Evolutionary conservation across 1,139 yeast genomes (phyloP).

Genomic region (Debaryomycetaceae sp.): DNA sequence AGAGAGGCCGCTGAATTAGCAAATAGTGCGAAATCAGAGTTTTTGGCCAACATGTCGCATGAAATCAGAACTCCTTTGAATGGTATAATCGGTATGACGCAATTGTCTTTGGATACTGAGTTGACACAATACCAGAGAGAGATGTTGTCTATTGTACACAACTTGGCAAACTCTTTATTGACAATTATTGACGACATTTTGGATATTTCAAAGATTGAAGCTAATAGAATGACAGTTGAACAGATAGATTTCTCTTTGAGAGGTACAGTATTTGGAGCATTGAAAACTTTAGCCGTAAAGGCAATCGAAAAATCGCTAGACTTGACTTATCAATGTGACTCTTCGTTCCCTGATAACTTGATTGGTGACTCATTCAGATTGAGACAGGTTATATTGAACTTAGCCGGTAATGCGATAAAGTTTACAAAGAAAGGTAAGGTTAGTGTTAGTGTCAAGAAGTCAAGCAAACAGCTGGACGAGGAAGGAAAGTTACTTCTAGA

Average conservation of each 20-base stretch:
- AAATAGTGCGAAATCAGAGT: slow-evolving; percentile 86
- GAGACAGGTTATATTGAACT: slow-evolving; percentile 76
- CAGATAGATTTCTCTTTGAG: slow-evolving; percentile 80
- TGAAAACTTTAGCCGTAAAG: slow-evolving; percentile 82
- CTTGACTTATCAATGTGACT: slow-evolving; percentile 75
- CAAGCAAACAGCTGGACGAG: slow-evolving; percentile 38
- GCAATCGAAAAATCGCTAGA: slow-evolving; percentile 83
- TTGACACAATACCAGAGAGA: slow-evolving; percentile 86
- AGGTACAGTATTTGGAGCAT: slow-evolving; percentile 85
- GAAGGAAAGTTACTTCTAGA: slow-evolving; percentile 65
- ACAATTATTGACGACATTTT: slow-evolving; percentile 85
- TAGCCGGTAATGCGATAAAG: slow-evolving; percentile 86
- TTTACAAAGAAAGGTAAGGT: slow-evolving; percentile 82
- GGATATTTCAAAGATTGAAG: slow-evolving; percentile 90
- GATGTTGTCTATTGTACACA: slow-evolving; percentile 84
- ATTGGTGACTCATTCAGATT: slow-evolving; percentile 85
- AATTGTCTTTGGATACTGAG: slow-evolving; percentile 80
- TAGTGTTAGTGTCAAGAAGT: slow-evolving; percentile 56
- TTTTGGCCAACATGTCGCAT: slow-evolving; percentile 87
- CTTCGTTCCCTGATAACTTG: slow-evolving; percentile 79
- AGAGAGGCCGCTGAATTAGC: slow-evolving; percentile 93
- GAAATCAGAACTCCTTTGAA: slow-evolving; percentile 90
- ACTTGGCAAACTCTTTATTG: slow-evolving; percentile 75
- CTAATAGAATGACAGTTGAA: slow-evolving; percentile 88
- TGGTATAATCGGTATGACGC: slow-evolving; percentile 93